phyloP scores from a whole-genome alignment of 2,329 filamentous ascomycete species.

The Gliomastix tumulicola region DNA sequence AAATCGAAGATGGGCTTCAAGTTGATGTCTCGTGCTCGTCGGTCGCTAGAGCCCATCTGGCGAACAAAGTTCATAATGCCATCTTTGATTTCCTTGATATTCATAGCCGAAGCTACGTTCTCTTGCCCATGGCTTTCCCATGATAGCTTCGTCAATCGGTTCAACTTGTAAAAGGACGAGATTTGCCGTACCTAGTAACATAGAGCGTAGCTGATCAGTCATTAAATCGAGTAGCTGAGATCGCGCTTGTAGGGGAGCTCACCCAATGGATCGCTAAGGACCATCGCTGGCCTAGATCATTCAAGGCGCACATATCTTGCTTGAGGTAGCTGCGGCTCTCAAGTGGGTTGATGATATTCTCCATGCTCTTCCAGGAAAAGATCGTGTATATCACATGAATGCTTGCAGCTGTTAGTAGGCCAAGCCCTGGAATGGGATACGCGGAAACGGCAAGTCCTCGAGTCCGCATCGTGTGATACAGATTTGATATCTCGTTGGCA shows the following conservation, averaged over 20 bases:
- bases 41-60: not conserved
- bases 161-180: constrained; percentile 1
- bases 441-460: not conserved
- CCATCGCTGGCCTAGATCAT: constrained; percentile 1
- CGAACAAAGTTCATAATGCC: constrained; percentile 2
- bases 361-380: not conserved
- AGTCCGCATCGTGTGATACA: not conserved
- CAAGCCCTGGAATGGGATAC: not conserved
- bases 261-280: constrained; percentile 1
- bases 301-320: constrained; percentile 1
- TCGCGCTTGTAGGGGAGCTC: not conserved
- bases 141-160: not conserved
- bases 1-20: constrained; percentile 1
- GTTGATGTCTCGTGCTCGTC: not conserved
- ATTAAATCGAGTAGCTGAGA: no score
- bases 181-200: constrained; percentile 2
- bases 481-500: constrained; percentile 1
- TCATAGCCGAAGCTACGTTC: not conserved
- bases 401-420: not conserved
- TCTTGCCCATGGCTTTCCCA: not conserved
- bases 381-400: not conserved
- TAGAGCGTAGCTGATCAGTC: no score
- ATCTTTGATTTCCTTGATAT: constrained; percentile 1
- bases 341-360: not conserved
- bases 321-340: not conserved